phyloP scores from a whole-genome alignment of 208 protist genomes.

The Acanthamoeba royreba region DNA sequence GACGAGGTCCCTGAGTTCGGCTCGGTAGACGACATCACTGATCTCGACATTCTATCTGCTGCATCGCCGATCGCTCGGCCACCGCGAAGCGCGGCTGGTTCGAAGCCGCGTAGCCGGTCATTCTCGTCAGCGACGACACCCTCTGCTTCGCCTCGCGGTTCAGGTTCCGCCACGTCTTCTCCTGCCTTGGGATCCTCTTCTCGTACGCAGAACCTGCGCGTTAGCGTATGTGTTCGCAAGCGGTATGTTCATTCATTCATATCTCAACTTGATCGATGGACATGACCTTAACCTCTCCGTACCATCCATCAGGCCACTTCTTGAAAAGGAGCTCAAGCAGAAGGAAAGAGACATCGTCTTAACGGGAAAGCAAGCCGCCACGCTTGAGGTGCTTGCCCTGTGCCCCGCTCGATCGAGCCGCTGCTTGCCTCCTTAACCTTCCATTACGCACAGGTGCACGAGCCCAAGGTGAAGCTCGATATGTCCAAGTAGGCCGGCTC shows the following conservation, averaged over 20 bases:
- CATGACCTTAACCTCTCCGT: too few relatives aligned
- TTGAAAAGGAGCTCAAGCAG: background rate
- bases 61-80: too few relatives aligned
- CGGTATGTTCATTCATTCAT: too few relatives aligned
- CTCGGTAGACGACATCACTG: background rate
- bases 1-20: background rate
- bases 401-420: too few relatives aligned
- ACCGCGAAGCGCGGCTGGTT: background rate
- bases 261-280: too few relatives aligned
- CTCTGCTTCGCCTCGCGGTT: background rate
- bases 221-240: slow-evolving; percentile 3
- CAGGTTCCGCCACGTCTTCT: background rate
- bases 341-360: background rate
- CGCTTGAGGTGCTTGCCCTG: background rate
- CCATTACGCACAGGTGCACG: background rate
- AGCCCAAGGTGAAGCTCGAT: background rate
- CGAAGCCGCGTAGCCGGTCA: background rate
- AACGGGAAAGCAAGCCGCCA: background rate
- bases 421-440: background rate
- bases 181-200: too few relatives aligned
- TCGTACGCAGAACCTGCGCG: background rate
- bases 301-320: background rate
- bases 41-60: background rate
- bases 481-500: background rate
- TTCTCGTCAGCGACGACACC: too few relatives aligned